A percentile compares a stretch with the other conserved stretches of the same genome.
phyloP scores from a whole-genome alignment of 768 basidiomycete species.

The Lactarius evosmus region DNA sequence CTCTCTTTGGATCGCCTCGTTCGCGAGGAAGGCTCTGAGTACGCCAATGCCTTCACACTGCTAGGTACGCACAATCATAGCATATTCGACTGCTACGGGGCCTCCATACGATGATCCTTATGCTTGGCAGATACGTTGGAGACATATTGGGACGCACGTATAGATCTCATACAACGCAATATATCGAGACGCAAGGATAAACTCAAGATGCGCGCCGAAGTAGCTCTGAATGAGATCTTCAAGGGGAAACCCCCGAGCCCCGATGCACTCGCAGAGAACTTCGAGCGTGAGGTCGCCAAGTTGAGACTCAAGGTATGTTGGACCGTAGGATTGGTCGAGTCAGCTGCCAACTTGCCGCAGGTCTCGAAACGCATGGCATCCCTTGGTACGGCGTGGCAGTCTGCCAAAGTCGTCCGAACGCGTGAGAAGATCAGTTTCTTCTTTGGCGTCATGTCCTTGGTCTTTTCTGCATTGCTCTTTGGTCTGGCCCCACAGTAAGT shows the following conservation, averaged over 20 bases:
- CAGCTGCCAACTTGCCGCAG: constrained; percentile 39
- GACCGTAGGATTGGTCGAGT: background rate
- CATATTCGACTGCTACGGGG: constrained; percentile 25
- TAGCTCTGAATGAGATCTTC: constrained; percentile 51
- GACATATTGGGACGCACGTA: constrained; percentile 90
- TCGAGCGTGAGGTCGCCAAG: constrained; percentile 82
- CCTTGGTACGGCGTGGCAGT: constrained; percentile 86
- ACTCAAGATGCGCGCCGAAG: constrained; percentile 78
- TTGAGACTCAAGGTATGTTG: constrained; percentile 77
- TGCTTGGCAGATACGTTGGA: constrained; percentile 75
- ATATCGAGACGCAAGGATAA: constrained; percentile 84
- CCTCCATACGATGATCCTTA: background rate
- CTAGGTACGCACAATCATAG: constrained; percentile 49
- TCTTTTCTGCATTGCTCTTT: constrained; percentile 81
- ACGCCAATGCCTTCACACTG: constrained; percentile 80
- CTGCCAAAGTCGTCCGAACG: constrained; percentile 80
- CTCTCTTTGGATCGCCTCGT: constrained; percentile 69
- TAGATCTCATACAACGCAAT: constrained; percentile 77
- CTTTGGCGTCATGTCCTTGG: constrained; percentile 86
- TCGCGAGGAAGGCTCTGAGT: constrained; percentile 71
- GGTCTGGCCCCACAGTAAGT: constrained; percentile 84
- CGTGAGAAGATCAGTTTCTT: constrained; percentile 89
- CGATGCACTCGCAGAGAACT: constrained; percentile 66
- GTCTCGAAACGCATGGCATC: constrained; percentile 75
- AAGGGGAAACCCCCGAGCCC: constrained; percentile 62